Base-by-base conservation (phyloP, 768 basidiomycete species). In the Phylloporus sp. region DNA sequence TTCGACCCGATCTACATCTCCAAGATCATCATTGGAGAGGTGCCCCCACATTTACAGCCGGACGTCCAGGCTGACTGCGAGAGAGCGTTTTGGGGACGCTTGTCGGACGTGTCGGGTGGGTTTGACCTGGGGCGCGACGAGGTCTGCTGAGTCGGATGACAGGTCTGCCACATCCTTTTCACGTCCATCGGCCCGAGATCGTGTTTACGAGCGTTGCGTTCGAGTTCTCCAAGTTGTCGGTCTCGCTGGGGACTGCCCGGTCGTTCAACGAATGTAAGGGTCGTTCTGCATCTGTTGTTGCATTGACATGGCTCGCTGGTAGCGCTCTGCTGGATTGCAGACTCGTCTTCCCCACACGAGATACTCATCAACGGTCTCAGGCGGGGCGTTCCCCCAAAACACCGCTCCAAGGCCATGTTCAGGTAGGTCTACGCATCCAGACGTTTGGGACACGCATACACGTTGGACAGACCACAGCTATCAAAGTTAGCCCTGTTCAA, bases 301-400 rank as follows among this genome's bases (percentile, higher is more conserved):
- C 26, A 45, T 44, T 59, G 18, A 50, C 32, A 35, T 20, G 20
- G 13, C 53, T 45, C 38, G 2, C 26, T 24, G 27, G 46, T 62
- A 91, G 90, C 88, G 0, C 66, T 92, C 10, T 88, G 80, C 49
- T 94, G 85, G 84, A 70, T 81, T 3, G 78, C 82, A 13, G 81
- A 81, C 43, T 72, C 76, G 0, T 48, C 60, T 2, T 56, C 59
- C n/a, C 53, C 71, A 6, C 64, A 70, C 26, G 88, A 95, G 62
- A 76, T 90, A 20, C 61, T 92, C 41, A 88, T 88, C 56, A 89
- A 88, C 54, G 91, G 91, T 3, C 70, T 84, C n/a, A 85, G 80
- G 59, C 82, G 91, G 40, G 91, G 91, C 2, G 81, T 88, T 2
- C 72, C 87, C 11, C 80, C 85, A 0, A 91, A 88, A 62, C 80